Evolutionary conservation across 2,329 filamentous ascomycete species (phyloP).

Genomic region (Fusarium sp.): DNA sequence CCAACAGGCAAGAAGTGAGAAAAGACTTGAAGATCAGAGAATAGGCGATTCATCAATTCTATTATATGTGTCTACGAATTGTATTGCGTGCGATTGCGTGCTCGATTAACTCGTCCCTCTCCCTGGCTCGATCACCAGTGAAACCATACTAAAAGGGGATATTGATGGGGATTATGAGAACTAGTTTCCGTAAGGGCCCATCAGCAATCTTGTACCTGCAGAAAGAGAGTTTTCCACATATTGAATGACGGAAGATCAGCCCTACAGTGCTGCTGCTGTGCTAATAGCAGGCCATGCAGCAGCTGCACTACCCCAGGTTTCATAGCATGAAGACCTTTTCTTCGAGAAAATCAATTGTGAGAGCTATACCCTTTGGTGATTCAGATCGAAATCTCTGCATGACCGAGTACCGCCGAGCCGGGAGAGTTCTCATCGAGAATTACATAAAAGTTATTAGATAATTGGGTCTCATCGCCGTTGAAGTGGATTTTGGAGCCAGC

Average conservation of each 20-base stretch:
- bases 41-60: not conserved
- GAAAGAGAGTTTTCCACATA: not conserved
- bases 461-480: not conserved
- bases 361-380: not conserved
- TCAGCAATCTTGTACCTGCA: conserved; percentile 10
- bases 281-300: not conserved
- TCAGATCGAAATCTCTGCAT: not conserved
- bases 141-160: conserved; percentile 1
- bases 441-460: conserved; percentile 11
- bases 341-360: fast-evolving
- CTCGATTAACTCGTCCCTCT: not conserved
- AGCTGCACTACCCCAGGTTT: not conserved
- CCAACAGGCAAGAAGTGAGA: not conserved
- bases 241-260: not conserved
- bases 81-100: conserved; percentile 27
- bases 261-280: too few relatives aligned
- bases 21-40: not conserved
- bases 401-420: conserved; percentile 19
- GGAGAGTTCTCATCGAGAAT: not conserved
- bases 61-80: not conserved
- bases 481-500: not conserved
- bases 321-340: not conserved
- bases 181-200: not conserved
- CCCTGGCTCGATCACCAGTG: not conserved
- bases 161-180: not conserved